Conservation (phyloP, 176 grass and related monocot species). For the Themeda triandra region DNA sequence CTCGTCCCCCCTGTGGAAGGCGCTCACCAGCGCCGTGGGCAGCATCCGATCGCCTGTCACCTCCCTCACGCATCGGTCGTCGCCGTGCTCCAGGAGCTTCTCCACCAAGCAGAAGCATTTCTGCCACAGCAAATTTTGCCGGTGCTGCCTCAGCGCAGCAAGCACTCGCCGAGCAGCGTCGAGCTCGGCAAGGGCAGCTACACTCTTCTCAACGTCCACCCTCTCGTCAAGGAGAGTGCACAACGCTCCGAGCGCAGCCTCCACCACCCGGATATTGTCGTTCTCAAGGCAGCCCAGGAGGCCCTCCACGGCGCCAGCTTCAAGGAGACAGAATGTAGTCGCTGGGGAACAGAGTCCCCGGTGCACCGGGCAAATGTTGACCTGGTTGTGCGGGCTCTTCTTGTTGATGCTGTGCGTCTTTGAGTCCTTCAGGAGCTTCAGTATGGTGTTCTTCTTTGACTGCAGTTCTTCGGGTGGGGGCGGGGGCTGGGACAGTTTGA, state of each 20-base stretch:
- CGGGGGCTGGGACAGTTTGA: conserved; percentile 57
- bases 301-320: conserved; percentile 47
- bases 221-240: conserved; percentile 71
- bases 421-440: conserved; percentile 39
- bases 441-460: conserved; percentile 48
- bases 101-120: conserved; percentile 74
- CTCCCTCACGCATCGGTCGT: conserved; percentile 36
- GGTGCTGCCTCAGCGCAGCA: conserved; percentile 61
- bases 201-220: conserved; percentile 66
- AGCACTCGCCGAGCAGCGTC: conserved; percentile 45
- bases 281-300: conserved; percentile 65
- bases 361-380: conserved; percentile 60
- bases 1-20: conserved; percentile 64
- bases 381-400: conserved; percentile 3
- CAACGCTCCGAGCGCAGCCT: conserved; percentile 63
- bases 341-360: conserved; percentile 51
- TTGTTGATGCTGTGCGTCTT: conserved; percentile 45
- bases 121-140: conserved; percentile 55
- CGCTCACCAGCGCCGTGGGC: conserved; percentile 56
- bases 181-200: conserved; percentile 32
- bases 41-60: conserved; percentile 62
- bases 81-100: conserved; percentile 60
- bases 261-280: conserved; percentile 52
- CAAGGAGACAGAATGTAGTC: conserved; percentile 64
- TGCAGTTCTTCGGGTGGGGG: conserved; percentile 34